phyloP scores from a whole-genome alignment of 2,329 filamentous ascomycete species.

The Metarhizium anisopliae region DNA sequence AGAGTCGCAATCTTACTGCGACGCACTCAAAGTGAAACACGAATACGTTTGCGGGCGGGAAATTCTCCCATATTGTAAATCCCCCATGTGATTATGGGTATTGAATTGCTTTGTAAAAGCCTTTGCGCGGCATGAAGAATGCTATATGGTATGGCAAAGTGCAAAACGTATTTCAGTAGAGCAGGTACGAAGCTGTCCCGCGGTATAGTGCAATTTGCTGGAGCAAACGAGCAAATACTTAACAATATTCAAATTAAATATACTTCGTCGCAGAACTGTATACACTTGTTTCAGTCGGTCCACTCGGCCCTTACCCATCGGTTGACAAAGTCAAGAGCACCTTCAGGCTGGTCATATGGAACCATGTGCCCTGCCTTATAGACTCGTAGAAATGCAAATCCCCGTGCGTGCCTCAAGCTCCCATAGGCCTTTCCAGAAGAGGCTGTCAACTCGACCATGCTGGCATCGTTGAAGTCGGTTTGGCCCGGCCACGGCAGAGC shows the following conservation, averaged over 20 bases:
- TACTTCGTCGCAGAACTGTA: too few species aligned
- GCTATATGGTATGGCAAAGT: not conserved
- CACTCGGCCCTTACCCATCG: slow-evolving; percentile 86
- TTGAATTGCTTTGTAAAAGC: not conserved
- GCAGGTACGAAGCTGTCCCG: too few species aligned
- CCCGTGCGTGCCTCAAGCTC: slow-evolving; percentile 76
- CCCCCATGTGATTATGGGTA: not conserved
- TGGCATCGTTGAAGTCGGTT: slow-evolving; percentile 64
- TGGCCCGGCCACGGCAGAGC: slow-evolving; percentile 87
- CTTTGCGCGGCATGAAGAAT: not conserved
- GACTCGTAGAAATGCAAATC: slow-evolving; percentile 87
- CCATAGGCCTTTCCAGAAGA: slow-evolving; percentile 44
- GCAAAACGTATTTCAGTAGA: too few species aligned
- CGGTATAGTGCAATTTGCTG: too few species aligned
- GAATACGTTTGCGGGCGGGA: not conserved
- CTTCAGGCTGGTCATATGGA: slow-evolving; percentile 85
- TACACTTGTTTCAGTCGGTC: slow-evolving; percentile 24
- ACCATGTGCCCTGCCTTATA: slow-evolving; percentile 93
- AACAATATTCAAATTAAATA: too few species aligned
- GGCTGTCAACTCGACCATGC: slow-evolving; percentile 61
- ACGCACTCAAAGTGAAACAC: not conserved
- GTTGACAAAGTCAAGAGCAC: slow-evolving; percentile 85
- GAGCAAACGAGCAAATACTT: too few species aligned
- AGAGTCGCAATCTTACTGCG: slow-evolving; percentile 22
- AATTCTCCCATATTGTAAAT: not conserved